A percentile compares a stretch with the other conserved stretches of the same genome.
phyloP scores from a whole-genome alignment of 306 rosid species.

The Cicer chorassanicum region DNA sequence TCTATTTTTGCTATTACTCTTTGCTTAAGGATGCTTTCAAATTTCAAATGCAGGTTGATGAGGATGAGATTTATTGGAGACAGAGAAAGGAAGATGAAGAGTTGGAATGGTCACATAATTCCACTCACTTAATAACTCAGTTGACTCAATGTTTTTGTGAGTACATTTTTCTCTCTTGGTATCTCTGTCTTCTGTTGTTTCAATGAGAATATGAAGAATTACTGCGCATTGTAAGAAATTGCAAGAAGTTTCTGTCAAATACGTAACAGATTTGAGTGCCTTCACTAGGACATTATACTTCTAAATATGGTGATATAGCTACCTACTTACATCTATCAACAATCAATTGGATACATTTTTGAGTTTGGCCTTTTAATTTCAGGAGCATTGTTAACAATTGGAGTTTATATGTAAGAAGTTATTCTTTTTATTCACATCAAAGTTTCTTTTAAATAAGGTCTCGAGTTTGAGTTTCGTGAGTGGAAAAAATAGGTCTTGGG shows the following conservation, averaged over 20 bases:
- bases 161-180: slow-evolving; percentile 47
- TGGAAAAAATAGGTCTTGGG: too few species aligned
- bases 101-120: slow-evolving; percentile 76
- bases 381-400: not conserved
- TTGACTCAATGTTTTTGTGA: slow-evolving; percentile 88
- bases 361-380: slow-evolving; percentile 5
- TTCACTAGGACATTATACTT: slow-evolving; percentile 8
- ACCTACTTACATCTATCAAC: not conserved
- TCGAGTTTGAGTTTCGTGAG: too few species aligned
- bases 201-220: slow-evolving; percentile 3
- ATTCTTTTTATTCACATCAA: slow-evolving; percentile 26
- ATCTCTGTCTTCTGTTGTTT: slow-evolving; percentile 14
- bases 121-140: slow-evolving; percentile 77
- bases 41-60: slow-evolving; percentile 73
- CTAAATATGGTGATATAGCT: slow-evolving; percentile 5
- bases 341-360: not conserved
- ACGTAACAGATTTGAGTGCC: slow-evolving; percentile 13
- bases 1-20: slow-evolving; percentile 33
- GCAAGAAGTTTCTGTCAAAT: not conserved
- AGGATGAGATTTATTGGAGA: slow-evolving; percentile 82
- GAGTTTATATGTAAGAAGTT: slow-evolving; percentile 4
- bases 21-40: slow-evolving; percentile 40
- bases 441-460: not conserved
- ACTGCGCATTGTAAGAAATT: slow-evolving; percentile 3
- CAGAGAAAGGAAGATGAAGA: slow-evolving; percentile 65